These are phyloP conservation scores for Plenodomus tracheiphilus DNA, from an alignment of 2,329 filamentous ascomycete genomes.

Conservation along the genomic window DNA sequence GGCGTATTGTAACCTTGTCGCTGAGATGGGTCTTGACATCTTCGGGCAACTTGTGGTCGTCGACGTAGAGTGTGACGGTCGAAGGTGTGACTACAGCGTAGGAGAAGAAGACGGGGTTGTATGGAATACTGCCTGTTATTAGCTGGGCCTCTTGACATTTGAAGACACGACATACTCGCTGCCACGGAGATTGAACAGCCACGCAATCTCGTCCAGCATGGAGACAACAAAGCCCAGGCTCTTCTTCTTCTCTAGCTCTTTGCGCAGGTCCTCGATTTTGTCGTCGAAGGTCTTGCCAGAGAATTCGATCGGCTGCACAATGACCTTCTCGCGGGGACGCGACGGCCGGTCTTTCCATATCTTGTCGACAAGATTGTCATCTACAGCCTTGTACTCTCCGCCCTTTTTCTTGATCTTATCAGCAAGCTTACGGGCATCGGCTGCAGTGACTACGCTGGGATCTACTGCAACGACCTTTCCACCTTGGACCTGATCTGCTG, in stretches of 20 bases:
- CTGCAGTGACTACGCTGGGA: constrained; percentile 79
- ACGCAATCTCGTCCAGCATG: constrained; percentile 94
- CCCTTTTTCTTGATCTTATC: constrained; percentile 88
- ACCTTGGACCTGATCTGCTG: constrained; percentile 78
- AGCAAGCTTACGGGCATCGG: constrained; percentile 72
- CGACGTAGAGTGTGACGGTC: constrained; percentile 79
- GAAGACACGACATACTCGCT: constrained; percentile 63
- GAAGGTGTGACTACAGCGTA: constrained; percentile 84
- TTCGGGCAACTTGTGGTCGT: constrained; percentile 73
- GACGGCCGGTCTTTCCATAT: constrained; percentile 81
- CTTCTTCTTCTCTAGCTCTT: constrained; percentile 89
- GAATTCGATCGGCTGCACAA: constrained; percentile 71
- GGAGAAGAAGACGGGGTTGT: constrained; percentile 98
- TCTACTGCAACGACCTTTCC: constrained; percentile 92
- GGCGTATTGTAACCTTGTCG: constrained; percentile 71
- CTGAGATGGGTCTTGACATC: constrained; percentile 72
- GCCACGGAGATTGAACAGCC: constrained; percentile 96
- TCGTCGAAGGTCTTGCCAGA: constrained; percentile 79
- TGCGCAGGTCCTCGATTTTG: constrained; percentile 85
- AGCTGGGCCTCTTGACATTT: constrained; percentile 2
- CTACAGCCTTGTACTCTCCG: constrained; percentile 74
- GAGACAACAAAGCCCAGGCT: constrained; percentile 85
- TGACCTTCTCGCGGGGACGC: constrained; percentile 75
- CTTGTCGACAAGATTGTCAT: constrained; percentile 83
- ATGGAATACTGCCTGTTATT: constrained; percentile 68